Evolutionary conservation across 2,329 filamentous ascomycete species (phyloP), one percentile per base, ranked within the genome.

Genomic region (Blastomyces emzantsi): DNA sequence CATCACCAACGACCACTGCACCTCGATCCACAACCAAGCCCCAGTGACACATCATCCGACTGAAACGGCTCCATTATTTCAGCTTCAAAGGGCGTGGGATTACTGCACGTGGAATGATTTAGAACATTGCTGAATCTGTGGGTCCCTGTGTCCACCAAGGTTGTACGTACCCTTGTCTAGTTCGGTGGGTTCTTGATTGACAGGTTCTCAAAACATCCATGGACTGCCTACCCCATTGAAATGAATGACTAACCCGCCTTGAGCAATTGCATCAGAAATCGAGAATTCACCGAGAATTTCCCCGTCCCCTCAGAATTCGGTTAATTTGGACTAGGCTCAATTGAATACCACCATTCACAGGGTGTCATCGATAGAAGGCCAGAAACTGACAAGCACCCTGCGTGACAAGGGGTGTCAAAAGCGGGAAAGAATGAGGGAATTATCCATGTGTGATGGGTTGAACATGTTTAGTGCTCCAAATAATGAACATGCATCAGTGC

Each of bases 91-190:
- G 25, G 22, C 28, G 41, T n/a, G 22, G 17, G 33, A n/a, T 30
- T 51, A 51, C 11, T 47, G 57, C 57, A 60, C 57, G 57, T 49
- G 57, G 57, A n/a, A 58, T 54, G 11, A 36, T 49, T 43, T 58
- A 39, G 36, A 58, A 58, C 39, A 43, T 43, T 57, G 19, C 25
- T 39, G 19, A 33, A 39, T 33, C 17, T 33, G 55, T 41, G 55
- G 55, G 33, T 19, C 30, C 30, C 39, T 41, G 19, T n/a, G 17
- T n/a, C 19, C 3, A 8, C 30, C 13, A 57, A 22, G 17, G n/a
- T 43, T 33, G 55, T 5, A 17, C 13, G 17, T 4, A 19, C 25
- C 25, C 28, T 36, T 36, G 30, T 55, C 52, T 33, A n/a, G 52
- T 36, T 22, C 15, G 55, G 55, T n/a, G n/a, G 36, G 13, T 41